phyloP scores from a whole-genome alignment of 2,329 filamentous ascomycete genomes.

The Colletotrichum echinochloae region DNA sequence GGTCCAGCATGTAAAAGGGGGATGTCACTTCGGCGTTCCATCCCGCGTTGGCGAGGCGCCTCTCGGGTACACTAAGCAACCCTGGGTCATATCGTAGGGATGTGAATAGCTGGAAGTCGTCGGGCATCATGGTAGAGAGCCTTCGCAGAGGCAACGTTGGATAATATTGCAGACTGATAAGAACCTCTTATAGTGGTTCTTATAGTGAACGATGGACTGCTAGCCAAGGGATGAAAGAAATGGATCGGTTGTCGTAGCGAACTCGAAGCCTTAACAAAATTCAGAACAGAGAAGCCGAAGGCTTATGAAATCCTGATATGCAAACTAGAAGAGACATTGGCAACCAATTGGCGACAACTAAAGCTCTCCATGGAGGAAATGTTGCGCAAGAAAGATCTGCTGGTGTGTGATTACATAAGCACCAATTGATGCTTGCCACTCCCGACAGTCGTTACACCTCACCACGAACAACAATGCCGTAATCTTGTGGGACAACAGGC shows the following conservation, averaged over 20 bases:
- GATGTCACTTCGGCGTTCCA: slow-evolving; percentile 67
- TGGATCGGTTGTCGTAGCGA: neutral
- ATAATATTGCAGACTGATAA: neutral
- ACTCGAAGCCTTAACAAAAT: neutral
- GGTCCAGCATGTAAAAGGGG: slow-evolving; percentile 82
- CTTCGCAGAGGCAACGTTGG: neutral
- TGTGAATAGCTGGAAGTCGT: slow-evolving; percentile 73
- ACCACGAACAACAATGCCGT: neutral
- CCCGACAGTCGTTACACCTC: neutral
- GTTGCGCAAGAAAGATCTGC: slow-evolving; percentile 9
- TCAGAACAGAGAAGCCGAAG: neutral
- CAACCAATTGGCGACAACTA: neutral
- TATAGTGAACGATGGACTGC: too few relatives aligned
- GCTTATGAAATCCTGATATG: neutral
- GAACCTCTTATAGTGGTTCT: too few relatives aligned
- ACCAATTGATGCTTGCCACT: neutral
- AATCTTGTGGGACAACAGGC: neutral
- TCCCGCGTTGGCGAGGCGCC: slow-evolving; percentile 55
- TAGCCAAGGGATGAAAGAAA: neutral
- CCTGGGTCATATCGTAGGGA: slow-evolving; percentile 77
- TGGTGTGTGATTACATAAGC: slow-evolving; percentile 1
- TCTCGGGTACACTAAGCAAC: slow-evolving; percentile 59
- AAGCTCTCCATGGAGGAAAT: neutral
- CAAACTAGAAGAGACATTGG: neutral
- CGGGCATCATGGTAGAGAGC: slow-evolving; percentile 48